phyloP scores from a whole-genome alignment of 306 rosid genomes.

The Pyrus betulifolia region DNA sequence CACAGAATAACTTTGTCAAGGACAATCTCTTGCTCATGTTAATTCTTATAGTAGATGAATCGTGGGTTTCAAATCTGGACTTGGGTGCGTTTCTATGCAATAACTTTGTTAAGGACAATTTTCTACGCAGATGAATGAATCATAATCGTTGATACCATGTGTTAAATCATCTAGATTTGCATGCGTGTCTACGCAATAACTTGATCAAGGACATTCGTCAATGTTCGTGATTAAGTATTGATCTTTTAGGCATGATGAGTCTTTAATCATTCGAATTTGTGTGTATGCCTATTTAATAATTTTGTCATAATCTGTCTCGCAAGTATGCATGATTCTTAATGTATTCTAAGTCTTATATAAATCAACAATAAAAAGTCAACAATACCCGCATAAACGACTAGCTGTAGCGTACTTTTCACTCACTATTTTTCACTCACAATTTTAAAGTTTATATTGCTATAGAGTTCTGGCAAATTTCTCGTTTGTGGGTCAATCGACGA shows the following conservation, averaged over 20 bases:
- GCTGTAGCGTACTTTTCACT: neutral
- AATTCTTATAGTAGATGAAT: neutral
- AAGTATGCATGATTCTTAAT: no score
- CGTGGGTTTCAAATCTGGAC: neutral
- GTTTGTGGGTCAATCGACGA: neutral
- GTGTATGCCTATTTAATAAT: neutral
- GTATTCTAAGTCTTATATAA: neutral
- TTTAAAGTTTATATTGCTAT: neutral
- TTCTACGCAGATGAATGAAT: no score
- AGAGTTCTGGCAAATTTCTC: constrained; percentile 1
- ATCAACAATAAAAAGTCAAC: rapidly evolving
- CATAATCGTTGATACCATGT: neutral
- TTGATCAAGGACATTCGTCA: neutral
- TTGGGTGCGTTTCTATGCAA: neutral
- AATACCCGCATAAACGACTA: rapidly evolving
- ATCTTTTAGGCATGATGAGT: neutral
- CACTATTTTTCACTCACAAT: neutral
- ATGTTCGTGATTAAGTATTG: no score
- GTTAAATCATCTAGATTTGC: neutral
- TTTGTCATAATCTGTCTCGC: neutral
- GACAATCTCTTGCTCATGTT: no score
- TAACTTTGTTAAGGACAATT: no score
- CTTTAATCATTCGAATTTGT: neutral
- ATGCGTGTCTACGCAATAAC: neutral
- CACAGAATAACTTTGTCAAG: no score